These are phyloP conservation scores for Brachypodium distachyon DNA, from an alignment of 202 grass and related monocot species.

Conservation along the genomic window DNA sequence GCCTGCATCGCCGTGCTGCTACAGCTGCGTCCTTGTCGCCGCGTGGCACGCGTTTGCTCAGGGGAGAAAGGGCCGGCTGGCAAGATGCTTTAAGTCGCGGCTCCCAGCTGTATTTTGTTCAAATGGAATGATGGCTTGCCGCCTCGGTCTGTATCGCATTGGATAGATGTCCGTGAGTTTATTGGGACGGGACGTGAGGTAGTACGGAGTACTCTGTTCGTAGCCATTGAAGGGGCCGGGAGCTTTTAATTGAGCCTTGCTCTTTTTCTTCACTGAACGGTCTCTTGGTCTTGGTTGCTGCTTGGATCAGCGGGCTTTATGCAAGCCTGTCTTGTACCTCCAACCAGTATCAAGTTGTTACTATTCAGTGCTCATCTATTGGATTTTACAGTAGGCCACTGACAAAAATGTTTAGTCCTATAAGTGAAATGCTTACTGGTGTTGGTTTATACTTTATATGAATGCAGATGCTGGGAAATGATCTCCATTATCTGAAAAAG, in stretches of 20 bases:
- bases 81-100: neutral
- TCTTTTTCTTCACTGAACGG: neutral
- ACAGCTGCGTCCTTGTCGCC: conserved; percentile 22
- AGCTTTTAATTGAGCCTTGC: neutral
- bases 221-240: neutral
- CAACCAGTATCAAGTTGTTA: neutral
- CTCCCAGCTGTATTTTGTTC: conserved; percentile 28
- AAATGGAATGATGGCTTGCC: conserved; percentile 4
- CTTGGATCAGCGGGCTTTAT: neutral
- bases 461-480: no score
- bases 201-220: conserved; percentile 15
- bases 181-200: conserved; percentile 14
- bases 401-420: neutral
- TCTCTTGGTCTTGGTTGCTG: conserved; percentile 2
- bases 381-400: neutral
- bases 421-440: neutral
- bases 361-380: neutral
- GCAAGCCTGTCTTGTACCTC: neutral
- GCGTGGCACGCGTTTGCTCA: neutral
- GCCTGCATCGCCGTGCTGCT: conserved; percentile 25
- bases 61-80: neutral
- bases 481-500: no score
- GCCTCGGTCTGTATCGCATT: neutral
- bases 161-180: neutral
- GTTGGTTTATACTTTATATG: neutral